These are phyloP conservation scores for Syncephalastrum racemosum DNA, from an alignment of 371 early-diverging fungal species.

Conservation along the genomic window DNA sequence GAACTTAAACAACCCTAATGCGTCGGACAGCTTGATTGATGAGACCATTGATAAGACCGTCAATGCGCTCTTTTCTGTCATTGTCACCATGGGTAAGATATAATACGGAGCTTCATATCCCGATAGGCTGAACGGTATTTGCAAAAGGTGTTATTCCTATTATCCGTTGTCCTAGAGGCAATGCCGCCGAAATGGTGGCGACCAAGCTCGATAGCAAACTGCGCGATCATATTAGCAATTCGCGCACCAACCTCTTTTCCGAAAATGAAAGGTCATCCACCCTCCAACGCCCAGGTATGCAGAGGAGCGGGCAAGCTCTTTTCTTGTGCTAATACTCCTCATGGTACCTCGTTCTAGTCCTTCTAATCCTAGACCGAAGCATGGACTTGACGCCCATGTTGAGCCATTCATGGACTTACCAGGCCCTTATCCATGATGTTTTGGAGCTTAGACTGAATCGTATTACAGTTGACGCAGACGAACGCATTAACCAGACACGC, in stretches of 20 bases:
- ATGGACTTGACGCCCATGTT: conserved; percentile 95
- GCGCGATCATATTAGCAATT: conserved; percentile 88
- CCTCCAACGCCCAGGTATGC: conserved; percentile 53
- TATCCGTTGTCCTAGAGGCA: conserved; percentile 87
- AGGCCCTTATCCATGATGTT: conserved; percentile 96
- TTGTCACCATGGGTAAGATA: conserved; percentile 82
- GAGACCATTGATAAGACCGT: conserved; percentile 77
- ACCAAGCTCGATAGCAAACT: conserved; percentile 84
- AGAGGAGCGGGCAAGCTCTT: background rate
- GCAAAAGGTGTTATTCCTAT: conserved; percentile 76
- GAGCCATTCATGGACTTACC: conserved; percentile 98
- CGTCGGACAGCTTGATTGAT: conserved; percentile 81
- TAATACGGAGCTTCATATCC: background rate
- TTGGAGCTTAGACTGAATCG: conserved; percentile 92
- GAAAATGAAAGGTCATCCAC: conserved; percentile 48
- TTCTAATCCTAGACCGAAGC: conserved; percentile 93
- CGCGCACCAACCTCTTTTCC: conserved; percentile 76
- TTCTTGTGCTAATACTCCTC: too few relatives aligned
- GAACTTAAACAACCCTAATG: conserved; percentile 74
- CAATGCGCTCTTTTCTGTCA: conserved; percentile 83
- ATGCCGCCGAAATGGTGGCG: conserved; percentile 94
- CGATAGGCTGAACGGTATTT: background rate
- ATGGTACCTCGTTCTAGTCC: conserved; percentile 41
- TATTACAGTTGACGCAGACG: conserved; percentile 64
- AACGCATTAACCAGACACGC: conserved; percentile 61